phyloP scores from a whole-genome alignment of 495 filamentous ascomycete species.

The Tuber melanosporum region DNA sequence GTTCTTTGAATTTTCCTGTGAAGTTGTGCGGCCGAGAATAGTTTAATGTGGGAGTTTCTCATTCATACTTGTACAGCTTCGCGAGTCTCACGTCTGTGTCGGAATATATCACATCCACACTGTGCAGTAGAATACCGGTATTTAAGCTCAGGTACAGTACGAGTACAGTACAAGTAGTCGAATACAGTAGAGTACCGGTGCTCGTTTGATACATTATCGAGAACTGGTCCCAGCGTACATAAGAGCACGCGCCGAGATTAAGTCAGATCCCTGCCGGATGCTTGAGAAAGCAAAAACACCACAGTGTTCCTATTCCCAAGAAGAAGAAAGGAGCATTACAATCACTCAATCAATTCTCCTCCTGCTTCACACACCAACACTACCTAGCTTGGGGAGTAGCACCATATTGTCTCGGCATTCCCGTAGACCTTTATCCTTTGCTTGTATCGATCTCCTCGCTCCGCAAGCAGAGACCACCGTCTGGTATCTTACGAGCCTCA shows the following conservation, averaged over 20 bases:
- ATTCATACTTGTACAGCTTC: neutral
- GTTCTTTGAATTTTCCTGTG: slow-evolving; percentile 9
- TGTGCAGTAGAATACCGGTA: neutral
- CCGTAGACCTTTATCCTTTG: slow-evolving; percentile 13
- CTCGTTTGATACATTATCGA: neutral
- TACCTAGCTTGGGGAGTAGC: slow-evolving; percentile 27
- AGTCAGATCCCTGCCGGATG: slow-evolving; percentile 20
- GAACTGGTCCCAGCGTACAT: slow-evolving; percentile 20
- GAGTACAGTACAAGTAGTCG: too few relatives aligned
- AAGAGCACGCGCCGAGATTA: slow-evolving; percentile 31
- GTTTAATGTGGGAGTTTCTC: neutral
- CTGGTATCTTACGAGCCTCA: slow-evolving; percentile 28
- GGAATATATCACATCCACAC: neutral
- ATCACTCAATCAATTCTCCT: slow-evolving; percentile 22
- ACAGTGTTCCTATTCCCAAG: slow-evolving; percentile 34
- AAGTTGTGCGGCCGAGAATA: neutral
- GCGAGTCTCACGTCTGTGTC: neutral
- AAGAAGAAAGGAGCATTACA: slow-evolving; percentile 15
- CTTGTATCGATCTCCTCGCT: slow-evolving; percentile 15
- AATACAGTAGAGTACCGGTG: neutral
- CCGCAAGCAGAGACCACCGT: slow-evolving; percentile 9
- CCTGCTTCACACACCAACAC: slow-evolving; percentile 9
- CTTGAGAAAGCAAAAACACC: slow-evolving; percentile 29
- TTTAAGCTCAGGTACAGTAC: neutral
- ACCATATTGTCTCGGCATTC: slow-evolving; percentile 24